phyloP scores from a whole-genome alignment of 768 basidiomycete species.

The Lactifluus rugatus region DNA sequence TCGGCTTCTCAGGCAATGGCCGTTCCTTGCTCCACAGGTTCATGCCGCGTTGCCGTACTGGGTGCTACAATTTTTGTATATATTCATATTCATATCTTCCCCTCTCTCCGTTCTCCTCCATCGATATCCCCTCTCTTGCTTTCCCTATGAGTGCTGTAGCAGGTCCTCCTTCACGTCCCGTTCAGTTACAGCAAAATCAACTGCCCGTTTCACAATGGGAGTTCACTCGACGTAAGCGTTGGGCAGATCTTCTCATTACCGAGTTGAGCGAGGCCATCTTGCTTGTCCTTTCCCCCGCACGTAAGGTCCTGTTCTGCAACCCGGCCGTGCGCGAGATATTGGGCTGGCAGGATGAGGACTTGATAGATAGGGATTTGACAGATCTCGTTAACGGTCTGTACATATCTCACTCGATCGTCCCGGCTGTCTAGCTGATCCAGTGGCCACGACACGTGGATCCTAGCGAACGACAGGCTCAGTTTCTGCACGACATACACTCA shows the following conservation, averaged over 20 bases:
- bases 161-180: slow-evolving; percentile 1
- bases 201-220: slow-evolving; percentile 40
- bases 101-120: not conserved
- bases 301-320: slow-evolving; percentile 61
- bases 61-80: not conserved
- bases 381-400: slow-evolving; percentile 47
- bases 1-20: slow-evolving; percentile 9
- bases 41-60: not conserved
- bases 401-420: slow-evolving; percentile 9
- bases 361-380: slow-evolving; percentile 56
- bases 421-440: slow-evolving; percentile 2
- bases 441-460: not conserved
- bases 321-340: slow-evolving; percentile 59
- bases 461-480: slow-evolving; percentile 47
- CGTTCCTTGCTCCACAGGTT: slow-evolving; percentile 11
- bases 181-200: slow-evolving; percentile 5
- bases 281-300: slow-evolving; percentile 54
- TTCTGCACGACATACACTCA: slow-evolving; percentile 43
- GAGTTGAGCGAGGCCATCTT: slow-evolving; percentile 68
- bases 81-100: not conserved
- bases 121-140: no score
- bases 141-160: slow-evolving; percentile 11
- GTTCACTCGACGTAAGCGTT: slow-evolving; percentile 79
- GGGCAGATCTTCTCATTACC: slow-evolving; percentile 70
- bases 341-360: slow-evolving; percentile 67